Conservation (phyloP, 768 basidiomycete species). For the Tephrocybe sp. region DNA sequence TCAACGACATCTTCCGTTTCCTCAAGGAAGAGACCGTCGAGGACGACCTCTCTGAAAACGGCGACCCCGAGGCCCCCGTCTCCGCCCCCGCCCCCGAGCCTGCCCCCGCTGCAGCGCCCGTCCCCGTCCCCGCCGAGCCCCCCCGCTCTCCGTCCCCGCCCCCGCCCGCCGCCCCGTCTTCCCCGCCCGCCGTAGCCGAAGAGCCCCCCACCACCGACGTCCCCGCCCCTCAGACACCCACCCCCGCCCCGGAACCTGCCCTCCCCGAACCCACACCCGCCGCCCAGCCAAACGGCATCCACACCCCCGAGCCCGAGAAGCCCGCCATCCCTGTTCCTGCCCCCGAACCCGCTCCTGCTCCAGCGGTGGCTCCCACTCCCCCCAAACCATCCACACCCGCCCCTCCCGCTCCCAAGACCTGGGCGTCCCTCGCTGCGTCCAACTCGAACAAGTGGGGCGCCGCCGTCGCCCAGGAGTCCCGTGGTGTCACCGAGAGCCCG, state of each 20-base stretch:
- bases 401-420: slow-evolving; percentile 68
- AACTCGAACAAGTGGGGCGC: slow-evolving; percentile 85
- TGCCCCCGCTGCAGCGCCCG: too few species aligned
- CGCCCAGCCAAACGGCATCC: slow-evolving; percentile 35
- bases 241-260: slow-evolving; percentile 33
- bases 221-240: slow-evolving; percentile 32
- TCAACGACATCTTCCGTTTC: slow-evolving; percentile 50
- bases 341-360: slow-evolving; percentile 23
- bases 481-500: slow-evolving; percentile 69
- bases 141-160: slow-evolving; percentile 37
- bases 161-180: slow-evolving; percentile 31
- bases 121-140: slow-evolving; percentile 28
- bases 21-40: slow-evolving; percentile 93
- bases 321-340: slow-evolving; percentile 13
- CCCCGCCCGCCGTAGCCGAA: slow-evolving; percentile 30
- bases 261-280: slow-evolving; percentile 23
- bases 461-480: slow-evolving; percentile 74
- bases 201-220: slow-evolving; percentile 43
- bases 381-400: slow-evolving; percentile 24
- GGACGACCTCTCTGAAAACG: slow-evolving; percentile 58
- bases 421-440: slow-evolving; percentile 90
- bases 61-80: slow-evolving; percentile 23
- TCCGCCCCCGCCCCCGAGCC: too few species aligned
- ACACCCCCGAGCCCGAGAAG: slow-evolving; percentile 40
- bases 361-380: slow-evolving; percentile 25